Base-by-base conservation (phyloP, 108 stramenopile genomes). In the Skeletonema costatum region DNA sequence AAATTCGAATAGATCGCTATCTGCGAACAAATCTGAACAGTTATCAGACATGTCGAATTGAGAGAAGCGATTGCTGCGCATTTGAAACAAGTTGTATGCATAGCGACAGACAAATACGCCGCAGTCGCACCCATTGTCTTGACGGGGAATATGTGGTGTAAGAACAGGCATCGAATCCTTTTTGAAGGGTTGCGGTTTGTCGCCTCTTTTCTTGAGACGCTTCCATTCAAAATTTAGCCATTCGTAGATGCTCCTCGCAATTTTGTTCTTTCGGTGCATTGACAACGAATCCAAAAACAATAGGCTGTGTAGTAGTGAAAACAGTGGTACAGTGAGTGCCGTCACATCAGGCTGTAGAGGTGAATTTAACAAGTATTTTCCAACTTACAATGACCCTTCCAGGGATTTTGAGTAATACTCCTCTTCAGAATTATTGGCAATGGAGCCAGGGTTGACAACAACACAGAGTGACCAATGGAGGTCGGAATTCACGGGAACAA, bases 391-490 rank as follows among this genome's bases (percentile, higher is more conserved):
- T 53, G 81, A 63, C 35, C 66, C 68, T 63, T 76, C 53, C 12
- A 64, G 36, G 9, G 38, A 39, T 36, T 63, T 46, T 14, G 17
- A 39, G 13, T 59, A 10, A 8, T 2, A 9, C 0, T 29, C 25
- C 53, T 66, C 41, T 29, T 64, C 66, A 19, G 16, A 66, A 21
- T 39, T 36, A 51, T 74, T 75, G 9, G 59, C 46, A 58, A 97
- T 86, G 0, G 50, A 44, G 13, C 95, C 94, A 25, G 97, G 97
- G 79, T 98, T 97, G 61, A 92, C 90, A 51, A 97, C 87, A 44
- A 96, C 95, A 63, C 93, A 96, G 7, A 99, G 86, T 29, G 95
- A 96, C 98, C 98, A 99, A 83, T 99, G 98, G 44, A 98, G 70
- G 64, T 78, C 64, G 75, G 93, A 92, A 80, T 96, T 97, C 63